Conservation (phyloP, 805 yeast genomes). For the Candida silvicultrix region DNA sequence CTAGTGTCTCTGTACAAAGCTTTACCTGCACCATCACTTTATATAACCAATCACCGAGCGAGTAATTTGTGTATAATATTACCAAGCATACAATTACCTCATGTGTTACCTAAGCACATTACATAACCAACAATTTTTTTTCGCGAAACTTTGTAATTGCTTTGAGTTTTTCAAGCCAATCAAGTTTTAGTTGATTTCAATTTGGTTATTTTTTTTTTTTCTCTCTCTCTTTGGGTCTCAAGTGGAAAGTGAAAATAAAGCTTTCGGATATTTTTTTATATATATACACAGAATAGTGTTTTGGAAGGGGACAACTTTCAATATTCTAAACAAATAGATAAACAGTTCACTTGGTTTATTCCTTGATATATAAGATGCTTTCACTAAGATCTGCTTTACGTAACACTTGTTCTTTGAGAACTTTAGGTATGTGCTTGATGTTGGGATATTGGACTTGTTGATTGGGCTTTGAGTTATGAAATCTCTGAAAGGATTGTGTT, state of each 20-base stretch:
- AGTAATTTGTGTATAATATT: too few relatives aligned
- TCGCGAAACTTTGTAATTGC: background rate
- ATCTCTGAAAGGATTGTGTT: too few relatives aligned
- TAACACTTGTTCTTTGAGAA: constrained; percentile 18
- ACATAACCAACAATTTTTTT: too few relatives aligned
- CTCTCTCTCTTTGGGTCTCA: background rate
- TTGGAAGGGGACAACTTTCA: background rate
- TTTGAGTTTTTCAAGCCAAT: constrained; percentile 14
- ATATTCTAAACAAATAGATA: background rate
- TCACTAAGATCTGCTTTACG: constrained; percentile 24
- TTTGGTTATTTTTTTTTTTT: background rate
- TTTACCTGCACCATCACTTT: too few relatives aligned
- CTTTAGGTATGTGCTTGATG: constrained; percentile 21
- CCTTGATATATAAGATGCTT: constrained; percentile 15
- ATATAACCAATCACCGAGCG: too few relatives aligned
- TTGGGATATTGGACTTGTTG: background rate
- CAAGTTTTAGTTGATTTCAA: constrained; percentile 20
- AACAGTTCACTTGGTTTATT: constrained; percentile 4
- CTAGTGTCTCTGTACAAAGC: too few relatives aligned
- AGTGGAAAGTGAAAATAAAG: too few relatives aligned
- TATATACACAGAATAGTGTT: too few relatives aligned
- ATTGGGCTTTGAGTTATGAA: background rate
- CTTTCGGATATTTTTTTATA: too few relatives aligned
- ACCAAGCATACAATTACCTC: too few relatives aligned
- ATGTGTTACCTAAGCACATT: too few relatives aligned